Evolutionary conservation across 2,329 filamentous ascomycete species (phyloP).

Genomic region (Hymenoscyphus repandus): DNA sequence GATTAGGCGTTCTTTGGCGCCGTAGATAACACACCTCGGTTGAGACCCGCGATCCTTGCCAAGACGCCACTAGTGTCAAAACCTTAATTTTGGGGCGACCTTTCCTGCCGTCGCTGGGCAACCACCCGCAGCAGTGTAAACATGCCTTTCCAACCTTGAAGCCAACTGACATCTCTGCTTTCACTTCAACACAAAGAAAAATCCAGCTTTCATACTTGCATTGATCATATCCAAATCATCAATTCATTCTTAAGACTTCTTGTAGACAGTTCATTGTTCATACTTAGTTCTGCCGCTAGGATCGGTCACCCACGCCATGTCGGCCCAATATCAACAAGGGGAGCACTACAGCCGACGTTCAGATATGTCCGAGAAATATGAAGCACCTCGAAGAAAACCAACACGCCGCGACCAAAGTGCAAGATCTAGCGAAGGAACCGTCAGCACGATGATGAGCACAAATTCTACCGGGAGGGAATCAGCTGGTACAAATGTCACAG

Average conservation of each 20-base stretch:
- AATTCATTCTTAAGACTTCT: background rate
- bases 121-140: no score
- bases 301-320: constrained; percentile 15
- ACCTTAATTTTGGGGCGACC: no score
- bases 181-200: no score
- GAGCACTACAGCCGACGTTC: constrained; percentile 25
- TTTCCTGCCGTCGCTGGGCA: no score
- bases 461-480: constrained; percentile 70
- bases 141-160: no score
- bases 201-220: no score
- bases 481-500: constrained; percentile 77
- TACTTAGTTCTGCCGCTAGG: background rate
- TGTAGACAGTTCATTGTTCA: background rate
- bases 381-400: constrained; percentile 26
- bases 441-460: constrained; percentile 76
- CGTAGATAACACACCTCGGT: background rate
- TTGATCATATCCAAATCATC: background rate
- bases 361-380: constrained; percentile 29
- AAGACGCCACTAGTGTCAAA: no score
- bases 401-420: constrained; percentile 30
- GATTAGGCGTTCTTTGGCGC: background rate
- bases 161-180: no score
- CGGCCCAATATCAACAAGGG: constrained; percentile 29
- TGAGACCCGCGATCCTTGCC: no score
- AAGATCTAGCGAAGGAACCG: constrained; percentile 80